Conservation (phyloP, 1,284 basidiomycete genomes). For the Ceratobasidium sp. region DNA sequence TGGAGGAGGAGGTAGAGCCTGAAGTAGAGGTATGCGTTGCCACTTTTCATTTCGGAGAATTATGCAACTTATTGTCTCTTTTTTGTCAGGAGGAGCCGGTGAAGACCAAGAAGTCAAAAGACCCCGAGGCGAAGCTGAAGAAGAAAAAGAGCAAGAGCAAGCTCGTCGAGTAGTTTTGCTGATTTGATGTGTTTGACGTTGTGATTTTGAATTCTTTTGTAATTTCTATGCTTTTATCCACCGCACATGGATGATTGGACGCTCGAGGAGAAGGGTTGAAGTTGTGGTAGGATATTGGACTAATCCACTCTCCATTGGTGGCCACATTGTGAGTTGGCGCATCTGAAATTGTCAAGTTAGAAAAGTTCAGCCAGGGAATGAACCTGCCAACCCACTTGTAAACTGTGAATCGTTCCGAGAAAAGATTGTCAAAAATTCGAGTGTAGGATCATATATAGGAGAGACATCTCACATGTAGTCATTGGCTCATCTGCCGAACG, state of each 20-base stretch:
- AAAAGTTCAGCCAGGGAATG: neutral
- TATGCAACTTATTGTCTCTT: no score
- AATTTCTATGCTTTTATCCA: slow-evolving; percentile 35
- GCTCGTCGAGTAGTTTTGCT: slow-evolving; percentile 20
- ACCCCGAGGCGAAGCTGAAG: slow-evolving; percentile 32
- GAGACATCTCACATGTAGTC: slow-evolving; percentile 85
- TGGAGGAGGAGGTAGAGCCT: slow-evolving; percentile 55
- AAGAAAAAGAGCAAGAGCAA: slow-evolving; percentile 43
- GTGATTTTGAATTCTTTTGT: slow-evolving; percentile 39
- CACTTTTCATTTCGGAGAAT: neutral
- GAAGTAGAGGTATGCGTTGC: slow-evolving; percentile 22
- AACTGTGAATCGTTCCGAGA: neutral
- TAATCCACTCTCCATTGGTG: slow-evolving; percentile 52
- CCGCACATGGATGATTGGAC: slow-evolving; percentile 6
- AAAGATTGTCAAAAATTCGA: neutral
- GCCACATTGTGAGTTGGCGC: slow-evolving; percentile 50
- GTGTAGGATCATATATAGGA: neutral
- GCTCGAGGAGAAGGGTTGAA: neutral
- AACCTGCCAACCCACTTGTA: slow-evolving; percentile 21
- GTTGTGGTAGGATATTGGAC: neutral
- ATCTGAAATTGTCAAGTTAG: slow-evolving; percentile 44
- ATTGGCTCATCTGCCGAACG: slow-evolving; percentile 96
- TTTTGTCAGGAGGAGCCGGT: slow-evolving; percentile 24
- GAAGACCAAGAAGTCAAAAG: slow-evolving; percentile 31
- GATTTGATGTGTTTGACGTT: neutral